phyloP scores from a whole-genome alignment of 2,329 filamentous ascomycete genomes.

The Lecanicillium sp. region DNA sequence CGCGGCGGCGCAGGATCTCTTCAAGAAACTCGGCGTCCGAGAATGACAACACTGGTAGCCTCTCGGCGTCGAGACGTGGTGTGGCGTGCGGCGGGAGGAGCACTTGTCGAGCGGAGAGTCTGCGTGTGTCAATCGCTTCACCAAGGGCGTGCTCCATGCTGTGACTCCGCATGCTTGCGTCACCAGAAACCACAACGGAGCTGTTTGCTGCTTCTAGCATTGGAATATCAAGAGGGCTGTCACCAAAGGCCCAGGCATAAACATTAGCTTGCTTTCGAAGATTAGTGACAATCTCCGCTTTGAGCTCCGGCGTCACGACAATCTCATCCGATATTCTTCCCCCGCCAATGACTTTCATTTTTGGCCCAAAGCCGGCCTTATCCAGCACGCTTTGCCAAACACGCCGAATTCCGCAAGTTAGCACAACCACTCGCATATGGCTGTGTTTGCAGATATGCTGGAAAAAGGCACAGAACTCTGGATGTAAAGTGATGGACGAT shows the following conservation, averaged over 20 bases:
- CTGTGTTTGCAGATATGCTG: conserved; percentile 21
- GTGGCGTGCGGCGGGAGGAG: conserved; percentile 34
- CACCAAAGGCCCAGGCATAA: conserved; percentile 55
- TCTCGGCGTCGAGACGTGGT: conserved; percentile 35
- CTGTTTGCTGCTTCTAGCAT: conserved; percentile 51
- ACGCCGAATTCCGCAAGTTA: conserved; percentile 47
- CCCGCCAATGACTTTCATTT: conserved; percentile 47
- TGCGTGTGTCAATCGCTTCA: conserved; percentile 33
- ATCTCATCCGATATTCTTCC: conserved; percentile 40
- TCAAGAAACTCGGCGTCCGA: background rate
- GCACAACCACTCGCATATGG: conserved; percentile 41
- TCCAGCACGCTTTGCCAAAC: conserved; percentile 52
- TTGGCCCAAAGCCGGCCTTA: conserved; percentile 31
- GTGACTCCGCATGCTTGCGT: conserved; percentile 39
- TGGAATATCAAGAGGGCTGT: conserved; percentile 50
- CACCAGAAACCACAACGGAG: conserved; percentile 50
- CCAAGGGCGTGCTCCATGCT: conserved; percentile 44
- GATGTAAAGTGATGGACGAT: conserved; percentile 33
- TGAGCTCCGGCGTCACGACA: conserved; percentile 46
- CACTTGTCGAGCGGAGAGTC: conserved; percentile 39
- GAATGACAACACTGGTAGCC: conserved; percentile 31
- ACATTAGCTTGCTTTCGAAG: conserved; percentile 30
- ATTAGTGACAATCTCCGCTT: conserved; percentile 39
- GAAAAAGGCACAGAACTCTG: conserved; percentile 43
- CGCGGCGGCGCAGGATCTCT: background rate